phyloP scores from a whole-genome alignment of 2,329 filamentous ascomycete species.

The Aspergillus ibericus region DNA sequence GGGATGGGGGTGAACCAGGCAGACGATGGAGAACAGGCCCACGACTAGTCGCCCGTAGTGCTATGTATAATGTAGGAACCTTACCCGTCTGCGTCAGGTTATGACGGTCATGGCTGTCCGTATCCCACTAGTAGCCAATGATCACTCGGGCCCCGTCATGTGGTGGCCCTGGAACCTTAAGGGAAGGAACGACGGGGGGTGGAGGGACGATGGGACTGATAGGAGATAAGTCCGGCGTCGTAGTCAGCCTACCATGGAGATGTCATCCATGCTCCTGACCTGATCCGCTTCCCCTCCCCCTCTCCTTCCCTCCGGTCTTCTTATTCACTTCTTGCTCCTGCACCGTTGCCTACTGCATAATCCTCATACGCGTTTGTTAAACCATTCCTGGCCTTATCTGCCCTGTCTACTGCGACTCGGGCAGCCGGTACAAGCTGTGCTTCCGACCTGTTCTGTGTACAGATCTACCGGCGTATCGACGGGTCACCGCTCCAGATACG shows the following conservation, averaged over 20 bases:
- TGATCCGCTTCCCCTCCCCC: slow-evolving; percentile 20
- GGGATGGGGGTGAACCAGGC: too few relatives aligned
- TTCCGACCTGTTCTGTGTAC: slow-evolving; percentile 23
- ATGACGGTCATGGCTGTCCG: slow-evolving; percentile 6
- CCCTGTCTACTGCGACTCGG: slow-evolving; percentile 2
- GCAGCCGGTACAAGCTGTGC: slow-evolving; percentile 24
- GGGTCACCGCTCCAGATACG: slow-evolving; percentile 29
- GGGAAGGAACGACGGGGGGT: neutral
- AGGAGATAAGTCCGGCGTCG: slow-evolving; percentile 12
- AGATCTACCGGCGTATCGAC: slow-evolving; percentile 31
- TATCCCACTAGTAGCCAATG: slow-evolving; percentile 10
- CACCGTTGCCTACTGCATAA: neutral
- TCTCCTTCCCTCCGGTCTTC: slow-evolving; percentile 9
- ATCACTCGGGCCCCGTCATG: slow-evolving; percentile 13
- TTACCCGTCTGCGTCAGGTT: slow-evolving; percentile 12
- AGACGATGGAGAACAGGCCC: too few relatives aligned
- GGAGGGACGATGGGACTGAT: slow-evolving; percentile 7
- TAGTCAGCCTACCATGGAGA: slow-evolving; percentile 21
- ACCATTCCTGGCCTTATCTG: neutral
- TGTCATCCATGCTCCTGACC: slow-evolving; percentile 28
- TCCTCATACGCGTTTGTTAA: neutral
- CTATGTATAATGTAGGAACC: neutral
- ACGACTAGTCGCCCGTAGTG: neutral
- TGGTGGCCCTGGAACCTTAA: slow-evolving; percentile 5
- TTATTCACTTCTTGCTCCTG: neutral